Evolutionary conservation across 1,284 basidiomycete species (phyloP), one percentile per base, ranked within the genome.

Genomic region (Naganishia sp.): DNA sequence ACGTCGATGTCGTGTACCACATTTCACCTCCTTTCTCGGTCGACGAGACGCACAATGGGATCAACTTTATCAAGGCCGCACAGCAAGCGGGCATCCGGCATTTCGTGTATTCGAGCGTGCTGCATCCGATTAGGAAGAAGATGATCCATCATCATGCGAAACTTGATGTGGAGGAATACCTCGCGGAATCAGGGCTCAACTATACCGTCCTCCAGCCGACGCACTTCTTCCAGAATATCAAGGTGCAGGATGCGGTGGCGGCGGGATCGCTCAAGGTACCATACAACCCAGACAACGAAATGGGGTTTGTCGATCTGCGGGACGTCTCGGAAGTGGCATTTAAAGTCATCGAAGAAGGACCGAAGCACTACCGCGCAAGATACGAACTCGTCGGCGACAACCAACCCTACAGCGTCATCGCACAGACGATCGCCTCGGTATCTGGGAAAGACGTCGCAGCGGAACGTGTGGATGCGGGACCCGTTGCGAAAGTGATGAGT

Each of bases 381-480:
- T 61, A 61, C 58, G 58, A 61, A 42, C 58, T 61, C 39, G 58
- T 61, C 39, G 58, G 58, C 21, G 58, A 61, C 47, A 61, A 61
- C 21, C 58, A 61, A 28, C 47, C 58, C 6, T 61, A 61, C 58
- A 51, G 35, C 35, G n/a, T 35, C 3, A 61, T 61, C 39, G 47
- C 58, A 2, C 25, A 39, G n/a, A 61, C 58, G 3, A 61, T 61
- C 47, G 23, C 58, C 6, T 18, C 58, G 13, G 58, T 61, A 6
- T 41, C 58, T 3, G 47, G 58, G 10, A 61, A 61, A 35, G 47
- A 42, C 9, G 39, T 61, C 32, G 41, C 25, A 1, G 47, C 31
- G 7, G 21, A 51, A 50, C 47, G 58, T 4, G 18, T 32, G n/a
- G 58, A 61, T 9, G 58, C 58, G 2, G 58, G 47, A 10, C 58